These are phyloP conservation scores for Claviceps pusilla DNA, from an alignment of 2,329 filamentous ascomycete species.

Conservation along the genomic window DNA sequence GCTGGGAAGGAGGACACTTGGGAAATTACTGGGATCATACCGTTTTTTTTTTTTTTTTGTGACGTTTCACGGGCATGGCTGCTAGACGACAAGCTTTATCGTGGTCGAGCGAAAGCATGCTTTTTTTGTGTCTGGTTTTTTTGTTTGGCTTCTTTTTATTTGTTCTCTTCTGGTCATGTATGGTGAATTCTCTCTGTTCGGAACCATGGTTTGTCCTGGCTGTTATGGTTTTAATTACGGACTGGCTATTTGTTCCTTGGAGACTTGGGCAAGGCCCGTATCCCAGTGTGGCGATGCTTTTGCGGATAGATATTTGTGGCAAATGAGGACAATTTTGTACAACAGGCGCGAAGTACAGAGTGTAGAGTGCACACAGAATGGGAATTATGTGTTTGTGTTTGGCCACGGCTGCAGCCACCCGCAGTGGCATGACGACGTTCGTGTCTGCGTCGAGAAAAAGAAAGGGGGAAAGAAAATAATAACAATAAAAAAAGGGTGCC, in stretches of 20 bases:
- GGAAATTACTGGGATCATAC: not conserved
- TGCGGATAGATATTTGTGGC: not conserved
- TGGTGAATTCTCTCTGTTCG: not conserved
- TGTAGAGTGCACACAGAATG: not conserved
- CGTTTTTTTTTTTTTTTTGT: constrained; percentile 8
- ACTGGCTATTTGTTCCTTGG: not conserved
- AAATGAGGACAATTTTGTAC: not conserved
- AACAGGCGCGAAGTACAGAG: not conserved
- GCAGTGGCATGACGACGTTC: not conserved
- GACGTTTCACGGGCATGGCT: constrained; percentile 1
- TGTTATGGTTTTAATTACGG: not conserved
- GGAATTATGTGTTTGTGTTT: not conserved
- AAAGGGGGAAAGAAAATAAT: no score
- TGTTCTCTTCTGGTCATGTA: not conserved
- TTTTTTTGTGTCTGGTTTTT: not conserved
- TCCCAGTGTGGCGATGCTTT: not conserved
- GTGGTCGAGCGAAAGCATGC: not conserved
- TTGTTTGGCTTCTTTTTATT: not conserved
- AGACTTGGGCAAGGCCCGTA: not conserved
- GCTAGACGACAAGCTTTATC: not conserved
- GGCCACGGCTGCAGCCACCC: not conserved
- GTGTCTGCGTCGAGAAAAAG: not conserved
- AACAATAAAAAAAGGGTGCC: no score
- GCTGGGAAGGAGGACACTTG: no score
- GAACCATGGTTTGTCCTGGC: not conserved